Base-by-base conservation (phyloP, 176 grass and related monocot species). In the Melocanna baccifera region DNA sequence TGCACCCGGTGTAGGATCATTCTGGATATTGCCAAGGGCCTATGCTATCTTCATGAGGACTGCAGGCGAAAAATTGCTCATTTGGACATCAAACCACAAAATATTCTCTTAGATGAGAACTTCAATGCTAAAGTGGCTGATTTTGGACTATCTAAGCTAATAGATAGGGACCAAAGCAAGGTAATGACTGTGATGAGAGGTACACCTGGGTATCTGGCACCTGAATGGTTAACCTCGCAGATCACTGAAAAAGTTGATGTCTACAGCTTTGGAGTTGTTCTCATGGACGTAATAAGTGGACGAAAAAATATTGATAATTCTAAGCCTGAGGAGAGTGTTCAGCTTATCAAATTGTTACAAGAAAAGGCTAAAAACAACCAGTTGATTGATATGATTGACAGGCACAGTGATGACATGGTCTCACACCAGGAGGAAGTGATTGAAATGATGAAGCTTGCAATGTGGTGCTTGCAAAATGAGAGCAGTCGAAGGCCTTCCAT, bases 131-230 rank as follows among this genome's bases (percentile, higher is more conserved):
- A 85, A 77, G 52, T 85, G 48, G 63, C 51, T 59, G 73, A 77
- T 77, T 85, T 82, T n/a, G 51, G 80, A n/a, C 18, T 82, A 71
- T 82, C 83, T n/a, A 85, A 85, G 73, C 73, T 85, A 69, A 85
- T 85, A 58, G 83, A 85, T 5, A 77, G 73, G 37, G 83, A 85
- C 68, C 63, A 85, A 56, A 85, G 84, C 84, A 86, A 86, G 30
- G 65, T 86, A 70, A 47, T 86, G 41, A 86, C 84, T 48, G 55
- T 86, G 51, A 86, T 86, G 84, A 86, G 84, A 50, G n/a, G n/a
- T n/a, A n/a, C n/a, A n/a, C n/a, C n/a, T n/a, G n/a, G 75, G 66
- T 86, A 86, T 62, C 28, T 86, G 75, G 84, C 84, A 39, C 84
- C n/a, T n/a, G n/a, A n/a, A n/a, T n/a, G n/a, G n/a, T n/a, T n/a